Conservation (phyloP, 2,329 filamentous ascomycete genomes). For the Sporothrix inflata region DNA sequence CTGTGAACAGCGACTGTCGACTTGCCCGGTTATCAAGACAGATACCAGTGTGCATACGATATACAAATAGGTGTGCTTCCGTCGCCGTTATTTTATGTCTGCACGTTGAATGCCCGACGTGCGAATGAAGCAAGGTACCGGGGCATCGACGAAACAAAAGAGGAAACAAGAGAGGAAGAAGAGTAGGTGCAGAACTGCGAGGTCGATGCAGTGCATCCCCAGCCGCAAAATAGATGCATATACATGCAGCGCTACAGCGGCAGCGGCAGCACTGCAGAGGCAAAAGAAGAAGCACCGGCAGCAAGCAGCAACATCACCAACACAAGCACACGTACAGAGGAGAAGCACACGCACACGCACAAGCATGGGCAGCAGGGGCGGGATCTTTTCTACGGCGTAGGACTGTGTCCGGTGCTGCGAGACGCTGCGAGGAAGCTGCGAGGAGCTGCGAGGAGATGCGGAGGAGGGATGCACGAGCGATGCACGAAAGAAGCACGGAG, state of each 20-base stretch:
- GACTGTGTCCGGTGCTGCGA: slow-evolving; percentile 27
- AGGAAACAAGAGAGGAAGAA: neutral
- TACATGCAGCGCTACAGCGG: neutral
- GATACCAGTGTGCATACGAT: neutral
- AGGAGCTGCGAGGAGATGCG: neutral
- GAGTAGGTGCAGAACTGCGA: slow-evolving; percentile 1
- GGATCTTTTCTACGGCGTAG: slow-evolving; percentile 31
- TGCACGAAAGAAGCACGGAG: slow-evolving; percentile 15
- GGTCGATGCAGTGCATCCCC: slow-evolving; percentile 23
- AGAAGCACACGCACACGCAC: neutral
- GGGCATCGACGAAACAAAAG: neutral
- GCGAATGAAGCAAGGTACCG: slow-evolving; percentile 20
- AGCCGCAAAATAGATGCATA: slow-evolving; percentile 1
- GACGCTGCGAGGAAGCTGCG: neutral
- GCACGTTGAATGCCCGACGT: slow-evolving; percentile 12
- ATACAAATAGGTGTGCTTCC: neutral
- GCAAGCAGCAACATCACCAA: neutral
- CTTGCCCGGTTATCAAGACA: slow-evolving; percentile 7
- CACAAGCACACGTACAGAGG: slow-evolving; percentile 1
- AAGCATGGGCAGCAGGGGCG: slow-evolving; percentile 23
- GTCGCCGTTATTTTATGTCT: neutral
- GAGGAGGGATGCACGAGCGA: slow-evolving; percentile 10
- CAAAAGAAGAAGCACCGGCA: neutral
- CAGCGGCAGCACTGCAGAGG: neutral
- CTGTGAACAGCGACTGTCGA: neutral